These are phyloP conservation scores for Fomes fomentarius DNA, from an alignment of 1,284 basidiomycete species.

Conservation along the genomic window DNA sequence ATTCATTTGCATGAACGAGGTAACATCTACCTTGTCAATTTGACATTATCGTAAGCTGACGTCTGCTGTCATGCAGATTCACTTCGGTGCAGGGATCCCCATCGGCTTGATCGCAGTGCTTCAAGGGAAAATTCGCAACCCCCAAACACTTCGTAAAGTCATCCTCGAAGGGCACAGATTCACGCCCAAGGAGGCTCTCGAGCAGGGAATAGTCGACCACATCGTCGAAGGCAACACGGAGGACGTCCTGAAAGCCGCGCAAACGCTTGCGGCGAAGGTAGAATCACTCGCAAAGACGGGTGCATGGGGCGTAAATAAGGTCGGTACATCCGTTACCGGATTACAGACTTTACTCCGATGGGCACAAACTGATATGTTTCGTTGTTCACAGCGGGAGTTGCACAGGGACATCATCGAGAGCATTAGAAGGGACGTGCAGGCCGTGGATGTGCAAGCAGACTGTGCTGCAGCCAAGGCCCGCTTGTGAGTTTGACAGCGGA, in stretches of 20 bases:
- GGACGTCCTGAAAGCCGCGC: conserved; percentile 63
- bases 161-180: conserved; percentile 86
- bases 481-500: conserved; percentile 26
- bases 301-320: conserved; percentile 72
- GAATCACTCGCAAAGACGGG: conserved; percentile 52
- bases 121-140: conserved; percentile 65
- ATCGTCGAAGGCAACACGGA: conserved; percentile 59
- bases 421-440: conserved; percentile 30
- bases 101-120: conserved; percentile 72
- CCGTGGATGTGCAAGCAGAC: conserved; percentile 30
- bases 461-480: conserved; percentile 38
- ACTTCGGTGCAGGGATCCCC: conserved; percentile 84
- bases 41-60: too few species aligned
- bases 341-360: not conserved
- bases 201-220: conserved; percentile 74
- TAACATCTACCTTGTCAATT: conserved; percentile 39
- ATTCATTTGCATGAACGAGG: conserved; percentile 95
- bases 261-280: conserved; percentile 56
- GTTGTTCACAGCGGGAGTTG: conserved; percentile 40
- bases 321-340: conserved; percentile 17
- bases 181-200: conserved; percentile 72
- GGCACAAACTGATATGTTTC: not conserved
- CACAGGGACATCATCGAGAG: conserved; percentile 41
- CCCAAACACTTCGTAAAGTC: conserved; percentile 71
- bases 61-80: conserved; percentile 57